Evolutionary conservation across 1,284 basidiomycete genomes (phyloP), one percentile per base, ranked within the genome.

Genomic region (Cutaneotrichosporon sp.): DNA sequence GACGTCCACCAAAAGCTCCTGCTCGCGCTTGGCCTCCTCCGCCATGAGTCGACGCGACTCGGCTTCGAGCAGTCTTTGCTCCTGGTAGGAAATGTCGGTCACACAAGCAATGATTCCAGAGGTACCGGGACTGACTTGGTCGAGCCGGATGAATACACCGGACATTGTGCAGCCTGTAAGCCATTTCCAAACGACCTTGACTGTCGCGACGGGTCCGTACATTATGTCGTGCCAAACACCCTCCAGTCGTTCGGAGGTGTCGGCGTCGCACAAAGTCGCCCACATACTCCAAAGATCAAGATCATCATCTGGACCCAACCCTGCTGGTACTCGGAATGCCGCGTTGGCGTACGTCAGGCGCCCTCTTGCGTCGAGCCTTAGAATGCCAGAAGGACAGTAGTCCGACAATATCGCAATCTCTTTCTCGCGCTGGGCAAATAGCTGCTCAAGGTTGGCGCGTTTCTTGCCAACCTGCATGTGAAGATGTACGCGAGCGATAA

Each of bases 401-500:
- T 76, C 74, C 12, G 70, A 70, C 20, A 73, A 49, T 12, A 66
- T 50, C 30, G 18, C 12, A 8, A 46, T 21, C 21, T 73, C 69
- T 30, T 52, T 51, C 17, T 63, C 62, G 18, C 62, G 60, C 38
- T 62, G 53, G 17, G 54, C 54, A 46, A 65, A 70, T 14, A 58
- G 36, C 17, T 45, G 46, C 46, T 69, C 66, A 8, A 69, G 50
- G 8, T 51, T 43, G 5, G 49, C 49, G 0, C 63, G 61, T 22
- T 55, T 56, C 56, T 67, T 67, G 41, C 64, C 66, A 15, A 67
- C 50, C 43, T 65, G 65, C 56, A 66, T 61, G 37, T 67, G 60
- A 40, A 63, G 49, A 46, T 68, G 55, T 37, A 67, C 65, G 30
- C 75, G 66, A 12, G 73, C 73, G 34, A 77, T 54, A 5, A 77